Evolutionary conservation across 345 rosid genomes (phyloP), one percentile per base, ranked within the genome.

Genomic region (Eucalyptus cloeziana): DNA sequence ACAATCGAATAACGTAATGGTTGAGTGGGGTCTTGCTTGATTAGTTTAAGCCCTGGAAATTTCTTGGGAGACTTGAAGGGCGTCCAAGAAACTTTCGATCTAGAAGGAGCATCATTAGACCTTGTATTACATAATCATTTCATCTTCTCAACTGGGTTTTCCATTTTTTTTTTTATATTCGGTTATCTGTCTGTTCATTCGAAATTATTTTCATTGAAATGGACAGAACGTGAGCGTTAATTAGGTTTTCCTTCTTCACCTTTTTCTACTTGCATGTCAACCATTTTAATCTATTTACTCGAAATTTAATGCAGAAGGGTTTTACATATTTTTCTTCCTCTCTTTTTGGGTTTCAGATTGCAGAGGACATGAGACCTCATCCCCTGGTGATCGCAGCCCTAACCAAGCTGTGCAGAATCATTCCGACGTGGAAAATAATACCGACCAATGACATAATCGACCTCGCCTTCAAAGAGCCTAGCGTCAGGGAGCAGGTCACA

Each of bases 401-500:
- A 85, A 86, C 17, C 43, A 92, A 92, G 88, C 94, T 98, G 33
- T 83, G 89, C 87, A 58, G 44, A 49, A 19, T 91, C 83, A 91
- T 97, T 60, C 99, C 99, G 6, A 94, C 96, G 3, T 96, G 99
- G 99, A 96, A 91, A 91, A 89, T 94, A 64, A 93, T 96, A 60
- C 96, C 96, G 13, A 89, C 93, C 6, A 91, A 93, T 54, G 99
- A 98, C 87, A 90, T 98, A 17, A 90, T 97, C 37, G 96, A 97
- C 86, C 80, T 89, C 87, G 98, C 98, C 5, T 93, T 98, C 86
- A 98, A 90, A 93, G 91, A 91, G 64, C 96, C 98, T 11, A 93
- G 93, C 69, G 90, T 96, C 2, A 94, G 99, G 92, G 58, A 92
- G 49, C 93, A 96, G 97, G 99, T 96, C 62, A 90, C 2, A 37